Conservation (phyloP, 2,329 filamentous ascomycete species). For the Fusarium continuum region DNA sequence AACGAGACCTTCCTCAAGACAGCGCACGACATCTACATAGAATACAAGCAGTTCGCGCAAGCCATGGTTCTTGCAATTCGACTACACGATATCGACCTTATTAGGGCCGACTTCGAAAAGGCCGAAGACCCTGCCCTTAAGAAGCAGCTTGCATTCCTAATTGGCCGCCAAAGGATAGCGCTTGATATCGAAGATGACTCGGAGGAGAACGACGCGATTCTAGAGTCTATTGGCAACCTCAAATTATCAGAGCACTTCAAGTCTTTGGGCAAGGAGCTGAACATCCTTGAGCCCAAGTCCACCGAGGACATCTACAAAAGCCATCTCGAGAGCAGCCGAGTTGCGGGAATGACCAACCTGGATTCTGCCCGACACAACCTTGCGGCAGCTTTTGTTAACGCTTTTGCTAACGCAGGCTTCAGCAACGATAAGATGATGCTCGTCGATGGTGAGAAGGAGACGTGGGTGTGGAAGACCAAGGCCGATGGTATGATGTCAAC, state of each 20-base stretch:
- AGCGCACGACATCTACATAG: conserved; percentile 91
- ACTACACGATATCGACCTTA: conserved; percentile 85
- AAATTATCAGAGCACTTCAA: conserved; percentile 94
- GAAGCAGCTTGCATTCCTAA: conserved; percentile 93
- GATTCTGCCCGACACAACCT: conserved; percentile 97
- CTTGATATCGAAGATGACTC: conserved; percentile 73
- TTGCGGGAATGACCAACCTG: conserved; percentile 90
- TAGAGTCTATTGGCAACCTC: conserved; percentile 87
- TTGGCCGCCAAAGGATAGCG: conserved; percentile 89
- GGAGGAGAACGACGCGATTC: conserved; percentile 77
- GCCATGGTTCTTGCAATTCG: conserved; percentile 95
- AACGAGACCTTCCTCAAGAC: conserved; percentile 95
- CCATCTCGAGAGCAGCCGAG: conserved; percentile 93
- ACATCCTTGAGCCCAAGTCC: conserved; percentile 94
- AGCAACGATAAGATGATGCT: conserved; percentile 98
- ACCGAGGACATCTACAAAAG: conserved; percentile 99
- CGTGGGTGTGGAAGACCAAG: conserved; percentile 99
- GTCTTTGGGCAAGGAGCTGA: conserved; percentile 91
- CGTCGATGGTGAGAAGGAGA: conserved; percentile 84
- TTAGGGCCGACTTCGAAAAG: conserved; percentile 81
- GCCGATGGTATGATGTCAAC: conserved; percentile 98
- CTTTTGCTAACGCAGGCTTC: conserved; percentile 95
- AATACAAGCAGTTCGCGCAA: conserved; percentile 91
- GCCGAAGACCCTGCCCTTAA: conserved; percentile 83
- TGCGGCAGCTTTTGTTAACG: conserved; percentile 95